Evolutionary conservation across 352 stramenopile genomes (phyloP), one percentile per base, ranked within the genome.

Genomic region (Globisporangium polare): DNA sequence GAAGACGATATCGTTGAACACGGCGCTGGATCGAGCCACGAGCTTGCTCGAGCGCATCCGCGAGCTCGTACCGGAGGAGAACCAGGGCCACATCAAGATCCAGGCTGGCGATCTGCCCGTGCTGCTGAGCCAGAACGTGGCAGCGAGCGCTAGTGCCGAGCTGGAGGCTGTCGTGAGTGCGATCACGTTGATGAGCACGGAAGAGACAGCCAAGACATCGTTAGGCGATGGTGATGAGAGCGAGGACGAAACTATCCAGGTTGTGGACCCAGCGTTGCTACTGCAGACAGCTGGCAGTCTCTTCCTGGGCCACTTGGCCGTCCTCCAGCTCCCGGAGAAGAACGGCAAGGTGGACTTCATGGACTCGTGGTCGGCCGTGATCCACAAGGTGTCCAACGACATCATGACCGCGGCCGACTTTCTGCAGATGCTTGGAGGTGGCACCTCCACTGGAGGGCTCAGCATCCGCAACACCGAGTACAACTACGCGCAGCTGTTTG

Each of bases 331-430:
- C 0, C 74, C 80, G 1, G 45, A 62, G 53, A 83, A 83, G 59
- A 75, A 79, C 20, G 78, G 78, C n/a, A 68, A 74, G 13, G 71
- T 80, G 9, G 78, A 90, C 62, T 88, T 87, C 59, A 90, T 90
- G 76, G 78, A 88, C 59, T 68, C 78, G 41, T 88, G 78, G 77
- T 87, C 77, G n/a, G 77, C 80, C 2, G 73, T 77, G 50, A 83
- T 88, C 69, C 63, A 67, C n/a, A 80, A 82, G 42, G 65, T 88
- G n/a, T 85, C 80, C 2, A 78, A 74, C 53, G 80, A 89, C 49
- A 66, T 89, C 8, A 76, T 89, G 47, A 87, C 66, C 1, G 76
- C 74, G 3, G 67, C 77, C 1, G 80, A 88, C 51, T 86, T 89
- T 53, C 68, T 89, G n/a, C 46, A 45, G 3, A 72, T 89, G 42